These are phyloP conservation scores for Lepiota venenata DNA, from an alignment of 768 basidiomycete genomes.

Conservation along the genomic window DNA sequence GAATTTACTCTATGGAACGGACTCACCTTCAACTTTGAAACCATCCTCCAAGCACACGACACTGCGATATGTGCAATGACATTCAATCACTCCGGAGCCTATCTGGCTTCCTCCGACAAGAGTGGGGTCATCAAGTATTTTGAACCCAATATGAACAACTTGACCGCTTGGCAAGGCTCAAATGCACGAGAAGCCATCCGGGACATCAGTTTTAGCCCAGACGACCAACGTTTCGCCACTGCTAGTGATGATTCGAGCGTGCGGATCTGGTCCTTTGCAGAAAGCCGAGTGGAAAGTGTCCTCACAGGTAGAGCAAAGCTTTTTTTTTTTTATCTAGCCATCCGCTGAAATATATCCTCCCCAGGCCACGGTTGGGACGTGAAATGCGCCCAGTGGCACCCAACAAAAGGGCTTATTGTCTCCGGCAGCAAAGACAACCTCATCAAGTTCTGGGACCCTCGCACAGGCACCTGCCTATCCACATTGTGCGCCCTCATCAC, in stretches of 20 bases:
- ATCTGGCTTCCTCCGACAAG: conserved; percentile 91
- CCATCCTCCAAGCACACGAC: conserved; percentile 98
- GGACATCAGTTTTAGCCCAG: conserved; percentile 87
- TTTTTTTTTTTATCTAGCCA: not conserved
- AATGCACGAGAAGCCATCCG: conserved; percentile 85
- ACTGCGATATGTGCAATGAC: conserved; percentile 85
- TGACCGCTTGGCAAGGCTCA: conserved; percentile 91
- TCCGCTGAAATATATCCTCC: not conserved
- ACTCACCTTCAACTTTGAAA: conserved; percentile 98
- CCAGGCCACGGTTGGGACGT: conserved; percentile 99
- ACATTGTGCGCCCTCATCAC: conserved; percentile 62
- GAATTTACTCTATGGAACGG: conserved; percentile 99
- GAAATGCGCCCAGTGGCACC: conserved; percentile 98
- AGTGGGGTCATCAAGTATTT: conserved; percentile 97
- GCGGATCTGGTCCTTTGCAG: conserved; percentile 93
- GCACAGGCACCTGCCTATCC: conserved; percentile 85
- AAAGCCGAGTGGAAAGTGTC: conserved; percentile 83
- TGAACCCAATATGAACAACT: conserved; percentile 98
- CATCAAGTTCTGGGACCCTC: conserved; percentile 99
- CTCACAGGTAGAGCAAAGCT: conserved; percentile 61
- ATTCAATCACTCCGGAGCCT: conserved; percentile 93
- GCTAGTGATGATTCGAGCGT: conserved; percentile 95
- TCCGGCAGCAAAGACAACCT: conserved; percentile 97
- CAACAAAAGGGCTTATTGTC: conserved; percentile 90
- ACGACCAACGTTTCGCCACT: conserved; percentile 90